Percentiles rank a stretch among this genome's conserved stretches.
Evolutionary conservation across 169 alveolate genomes (phyloP).

Genomic region (Cryptosporidium ryanae): DNA sequence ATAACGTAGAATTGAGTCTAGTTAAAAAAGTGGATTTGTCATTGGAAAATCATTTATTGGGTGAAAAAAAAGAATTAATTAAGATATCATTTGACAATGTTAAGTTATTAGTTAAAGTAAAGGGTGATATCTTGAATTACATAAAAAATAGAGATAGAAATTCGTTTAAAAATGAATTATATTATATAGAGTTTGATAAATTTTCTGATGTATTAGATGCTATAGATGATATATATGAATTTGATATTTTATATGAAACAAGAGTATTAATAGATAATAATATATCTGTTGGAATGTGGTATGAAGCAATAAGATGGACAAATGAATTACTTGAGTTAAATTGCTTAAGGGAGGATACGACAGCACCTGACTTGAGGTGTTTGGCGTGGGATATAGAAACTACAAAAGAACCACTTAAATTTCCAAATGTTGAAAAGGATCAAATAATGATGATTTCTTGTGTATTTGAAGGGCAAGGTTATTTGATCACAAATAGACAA

Average conservation of each 20-base stretch:
- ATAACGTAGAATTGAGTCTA: constrained; percentile 77
- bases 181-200: constrained; percentile 76
- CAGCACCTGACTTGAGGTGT: constrained; percentile 90
- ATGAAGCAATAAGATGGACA: constrained; percentile 84
- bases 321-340: constrained; percentile 76
- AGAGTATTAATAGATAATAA: constrained; percentile 94
- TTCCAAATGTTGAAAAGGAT: constrained; percentile 96
- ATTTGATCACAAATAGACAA: constrained; percentile 93
- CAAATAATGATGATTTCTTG: constrained; percentile 86
- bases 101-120: constrained; percentile 83
- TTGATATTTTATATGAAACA: constrained; percentile 94
- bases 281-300: constrained; percentile 97
- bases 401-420: constrained; percentile 96
- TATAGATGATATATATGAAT: constrained; percentile 93
- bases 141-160: constrained; percentile 79
- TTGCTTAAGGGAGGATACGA: constrained; percentile 80
- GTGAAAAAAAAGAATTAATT: constrained; percentile 85
- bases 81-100: constrained; percentile 88
- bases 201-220: constrained; percentile 83
- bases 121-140: constrained; percentile 81
- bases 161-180: constrained; percentile 77
- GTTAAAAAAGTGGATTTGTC: constrained; percentile 88
- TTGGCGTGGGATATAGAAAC: constrained; percentile 99
- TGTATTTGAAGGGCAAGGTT: constrained; percentile 97
- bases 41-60: constrained; percentile 88